Evolutionary conservation across 331 rosid species (phyloP).

Genomic region (Spiraea crenata): DNA sequence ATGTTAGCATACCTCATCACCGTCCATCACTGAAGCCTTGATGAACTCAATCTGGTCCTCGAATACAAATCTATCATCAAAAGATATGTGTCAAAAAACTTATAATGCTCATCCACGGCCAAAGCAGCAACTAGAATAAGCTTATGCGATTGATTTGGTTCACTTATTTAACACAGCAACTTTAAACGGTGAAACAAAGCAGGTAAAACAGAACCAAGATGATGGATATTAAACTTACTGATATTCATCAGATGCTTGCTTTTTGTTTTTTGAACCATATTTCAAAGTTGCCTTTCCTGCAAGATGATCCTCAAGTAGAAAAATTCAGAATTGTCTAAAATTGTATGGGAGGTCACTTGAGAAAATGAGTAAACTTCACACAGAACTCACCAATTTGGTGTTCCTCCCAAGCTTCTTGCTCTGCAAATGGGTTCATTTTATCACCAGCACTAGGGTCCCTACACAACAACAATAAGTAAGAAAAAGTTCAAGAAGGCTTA

Average conservation of each 20-base stretch:
- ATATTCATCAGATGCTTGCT: conserved; percentile 65
- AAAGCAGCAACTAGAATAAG: not conserved
- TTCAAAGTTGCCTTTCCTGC: conserved; percentile 79
- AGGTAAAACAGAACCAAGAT: conserved; percentile 15
- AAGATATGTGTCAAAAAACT: conserved; percentile 9
- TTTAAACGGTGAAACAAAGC: not conserved
- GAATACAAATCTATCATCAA: conserved; percentile 65
- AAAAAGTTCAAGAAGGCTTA: conserved; percentile 16
- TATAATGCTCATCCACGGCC: conserved; percentile 20
- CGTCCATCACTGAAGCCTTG: conserved; percentile 85
- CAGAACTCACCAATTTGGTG: conserved; percentile 71
- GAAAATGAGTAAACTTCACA: not conserved
- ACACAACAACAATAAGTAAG: conserved; percentile 10
- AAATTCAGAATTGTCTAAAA: conserved; percentile 10
- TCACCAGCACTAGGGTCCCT: conserved; percentile 76
- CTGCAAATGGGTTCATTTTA: conserved; percentile 88
- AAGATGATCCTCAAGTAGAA: conserved; percentile 17
- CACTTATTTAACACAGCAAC: not conserved
- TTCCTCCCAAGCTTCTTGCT: conserved; percentile 98
- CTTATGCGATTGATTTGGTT: not conserved
- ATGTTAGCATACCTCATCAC: conserved; percentile 60
- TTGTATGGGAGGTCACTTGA: not conserved
- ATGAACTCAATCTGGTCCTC: conserved; percentile 97
- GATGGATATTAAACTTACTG: conserved; percentile 58
- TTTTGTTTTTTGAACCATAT: conserved; percentile 83